These are phyloP conservation scores for Chlorella sp. DNA, from an alignment of 139 green algal genomes.

Conservation along the genomic window DNA sequence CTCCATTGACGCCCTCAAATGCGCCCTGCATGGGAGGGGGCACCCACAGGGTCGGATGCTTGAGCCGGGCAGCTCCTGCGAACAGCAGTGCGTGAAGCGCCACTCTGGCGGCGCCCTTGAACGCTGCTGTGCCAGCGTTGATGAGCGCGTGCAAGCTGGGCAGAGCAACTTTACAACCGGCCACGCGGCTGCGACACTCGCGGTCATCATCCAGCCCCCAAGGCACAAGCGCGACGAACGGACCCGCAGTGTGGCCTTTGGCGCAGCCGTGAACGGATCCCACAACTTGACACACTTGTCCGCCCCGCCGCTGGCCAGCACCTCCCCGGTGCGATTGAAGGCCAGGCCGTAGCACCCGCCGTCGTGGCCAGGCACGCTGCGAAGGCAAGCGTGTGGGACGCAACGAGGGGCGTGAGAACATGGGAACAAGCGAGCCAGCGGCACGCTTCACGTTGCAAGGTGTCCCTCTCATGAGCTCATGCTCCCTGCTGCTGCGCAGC, in stretches of 20 bases:
- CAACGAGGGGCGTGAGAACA: background rate
- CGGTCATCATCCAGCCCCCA: too few relatives aligned
- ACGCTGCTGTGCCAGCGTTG: too few relatives aligned
- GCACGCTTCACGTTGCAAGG: too few relatives aligned
- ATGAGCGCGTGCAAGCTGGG: too few relatives aligned
- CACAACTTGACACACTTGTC: slow-evolving; percentile 73
- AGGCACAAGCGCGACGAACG: too few relatives aligned
- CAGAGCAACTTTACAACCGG: too few relatives aligned
- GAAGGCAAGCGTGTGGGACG: background rate
- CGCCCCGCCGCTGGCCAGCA: slow-evolving; percentile 68
- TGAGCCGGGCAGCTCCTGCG: too few relatives aligned
- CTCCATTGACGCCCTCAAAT: slow-evolving; percentile 46
- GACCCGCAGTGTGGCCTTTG: slow-evolving; percentile 36
- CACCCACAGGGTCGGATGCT: background rate
- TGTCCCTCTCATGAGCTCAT: background rate
- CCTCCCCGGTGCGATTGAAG: slow-evolving; percentile 51
- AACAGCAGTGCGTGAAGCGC: too few relatives aligned
- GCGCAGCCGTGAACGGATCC: slow-evolving; percentile 48
- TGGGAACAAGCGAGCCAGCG: too few relatives aligned
- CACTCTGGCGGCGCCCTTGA: too few relatives aligned
- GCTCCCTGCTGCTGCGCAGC: too few relatives aligned
- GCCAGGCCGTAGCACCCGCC: slow-evolving; percentile 63
- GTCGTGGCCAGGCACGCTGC: slow-evolving; percentile 45
- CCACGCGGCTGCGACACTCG: too few relatives aligned
- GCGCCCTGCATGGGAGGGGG: slow-evolving; percentile 39